These are phyloP conservation scores for Lentinula raphanica DNA, from an alignment of 768 basidiomycete species.

Conservation along the genomic window DNA sequence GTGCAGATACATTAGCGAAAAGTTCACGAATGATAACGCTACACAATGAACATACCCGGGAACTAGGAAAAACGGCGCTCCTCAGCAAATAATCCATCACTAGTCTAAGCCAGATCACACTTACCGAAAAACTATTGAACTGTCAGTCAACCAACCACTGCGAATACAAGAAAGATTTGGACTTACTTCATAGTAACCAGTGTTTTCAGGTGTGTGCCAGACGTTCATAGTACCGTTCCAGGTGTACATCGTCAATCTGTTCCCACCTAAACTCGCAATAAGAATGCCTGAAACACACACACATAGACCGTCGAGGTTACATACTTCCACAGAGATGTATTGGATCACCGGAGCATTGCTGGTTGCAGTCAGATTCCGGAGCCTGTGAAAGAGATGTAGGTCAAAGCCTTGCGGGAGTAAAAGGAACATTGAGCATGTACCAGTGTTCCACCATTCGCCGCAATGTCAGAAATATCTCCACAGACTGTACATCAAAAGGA, in stretches of 20 bases:
- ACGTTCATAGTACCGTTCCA: slow-evolving; percentile 49
- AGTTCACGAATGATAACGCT: background rate
- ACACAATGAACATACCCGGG: slow-evolving; percentile 34
- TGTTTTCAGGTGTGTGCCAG: slow-evolving; percentile 64
- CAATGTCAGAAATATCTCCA: slow-evolving; percentile 58
- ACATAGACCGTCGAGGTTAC: background rate
- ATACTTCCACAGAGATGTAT: slow-evolving; percentile 60
- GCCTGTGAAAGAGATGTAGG: slow-evolving; percentile 13
- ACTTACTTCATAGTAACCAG: slow-evolving; percentile 65
- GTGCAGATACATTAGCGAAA: background rate
- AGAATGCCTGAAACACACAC: background rate
- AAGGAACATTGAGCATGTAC: background rate
- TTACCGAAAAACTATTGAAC: slow-evolving; percentile 7
- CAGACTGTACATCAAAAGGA: slow-evolving; percentile 42
- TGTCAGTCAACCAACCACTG: background rate
- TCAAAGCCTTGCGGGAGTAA: background rate
- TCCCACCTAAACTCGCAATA: slow-evolving; percentile 15
- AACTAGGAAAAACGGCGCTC: slow-evolving; percentile 28
- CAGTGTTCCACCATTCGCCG: slow-evolving; percentile 20
- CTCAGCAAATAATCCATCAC: slow-evolving; percentile 12
- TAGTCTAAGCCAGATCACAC: background rate
- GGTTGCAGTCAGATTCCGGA: slow-evolving; percentile 37
- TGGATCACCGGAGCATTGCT: slow-evolving; percentile 67
- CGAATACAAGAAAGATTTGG: background rate
- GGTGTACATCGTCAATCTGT: slow-evolving; percentile 49